phyloP scores from a whole-genome alignment of 306 rosid genomes.

The Pyrus bretschneideri region DNA sequence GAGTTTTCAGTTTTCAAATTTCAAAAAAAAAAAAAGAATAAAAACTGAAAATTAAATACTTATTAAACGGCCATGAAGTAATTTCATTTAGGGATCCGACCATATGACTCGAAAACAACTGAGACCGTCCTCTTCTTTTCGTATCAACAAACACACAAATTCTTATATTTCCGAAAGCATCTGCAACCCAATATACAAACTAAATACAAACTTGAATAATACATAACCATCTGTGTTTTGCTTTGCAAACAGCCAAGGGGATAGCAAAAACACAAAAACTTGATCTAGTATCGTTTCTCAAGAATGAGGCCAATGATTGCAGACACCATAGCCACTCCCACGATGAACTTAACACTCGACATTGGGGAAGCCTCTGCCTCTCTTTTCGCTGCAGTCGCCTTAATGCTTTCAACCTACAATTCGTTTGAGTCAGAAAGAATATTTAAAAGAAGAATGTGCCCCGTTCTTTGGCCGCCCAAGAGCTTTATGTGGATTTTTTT shows the following conservation, averaged over 20 bases:
- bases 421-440: constrained; percentile 14
- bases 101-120: background rate
- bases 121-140: background rate
- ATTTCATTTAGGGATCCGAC: too few species aligned
- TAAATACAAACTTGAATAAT: constrained; percentile 25
- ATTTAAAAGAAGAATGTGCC: background rate
- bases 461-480: background rate
- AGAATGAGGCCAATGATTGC: constrained; percentile 68
- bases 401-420: constrained; percentile 55
- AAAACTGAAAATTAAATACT: too few species aligned
- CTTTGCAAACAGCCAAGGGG: constrained; percentile 50
- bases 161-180: background rate
- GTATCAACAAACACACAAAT: background rate
- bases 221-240: constrained; percentile 34
- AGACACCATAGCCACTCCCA: constrained; percentile 69
- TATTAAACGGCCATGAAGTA: too few species aligned
- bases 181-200: constrained; percentile 19
- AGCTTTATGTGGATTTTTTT: background rate
- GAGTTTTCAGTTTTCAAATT: too few species aligned
- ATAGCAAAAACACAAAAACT: constrained; percentile 20
- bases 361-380: constrained; percentile 55
- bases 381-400: constrained; percentile 42
- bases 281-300: constrained; percentile 67
- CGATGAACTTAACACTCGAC: constrained; percentile 41
- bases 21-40: too few species aligned